Evolutionary conservation across 768 basidiomycete species (phyloP), one percentile per base, ranked within the genome.

Genomic region (Tricholoma bakamatsutake): DNA sequence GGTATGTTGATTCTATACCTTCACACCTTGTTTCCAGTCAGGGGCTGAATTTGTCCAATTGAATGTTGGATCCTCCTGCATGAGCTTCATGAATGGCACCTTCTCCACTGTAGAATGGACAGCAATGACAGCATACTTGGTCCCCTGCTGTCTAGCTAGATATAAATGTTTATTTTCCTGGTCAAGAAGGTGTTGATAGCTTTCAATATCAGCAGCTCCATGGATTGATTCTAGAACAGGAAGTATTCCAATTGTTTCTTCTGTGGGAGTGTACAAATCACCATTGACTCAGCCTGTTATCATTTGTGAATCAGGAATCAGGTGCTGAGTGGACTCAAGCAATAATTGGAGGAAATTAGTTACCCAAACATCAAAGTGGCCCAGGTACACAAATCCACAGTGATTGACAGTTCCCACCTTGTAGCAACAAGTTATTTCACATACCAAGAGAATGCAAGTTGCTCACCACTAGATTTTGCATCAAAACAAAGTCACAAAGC

Each of bases 381-480:
- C 61, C 18, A 11, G 24, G 37, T 61, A 67, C 13, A 21, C 37
- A 13, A 47, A 43, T 27, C 66, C 65, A 4, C 57, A 66, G 5
- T 51, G 52, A 31, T 69, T 69, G 30, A 52, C 56, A 3, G 59
- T 66, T 5, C 66, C 66, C 13, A 64, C 65, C 52, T 66, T 15
- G 21, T 48, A n/a, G n/a, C n/a, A n/a, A n/a, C n/a, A n/a, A n/a
- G n/a, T n/a, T n/a, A n/a, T n/a, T n/a, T n/a, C n/a, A n/a, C n/a
- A n/a, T n/a, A n/a, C n/a, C n/a, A n/a, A n/a, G n/a, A n/a, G 28
- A 67, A 61, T n/a, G 17, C 9, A 4, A 70, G 53, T 59, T 74
- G 72, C 28, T 71, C 13, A 39, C 37, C 37, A 39, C 37, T 5
- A 39, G 15, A 15, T 39, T 39, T 12, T 39, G 37, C 37, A 39